Evolutionary conservation across 345 rosid genomes (phyloP).

Genomic region (Triadica sebifera): DNA sequence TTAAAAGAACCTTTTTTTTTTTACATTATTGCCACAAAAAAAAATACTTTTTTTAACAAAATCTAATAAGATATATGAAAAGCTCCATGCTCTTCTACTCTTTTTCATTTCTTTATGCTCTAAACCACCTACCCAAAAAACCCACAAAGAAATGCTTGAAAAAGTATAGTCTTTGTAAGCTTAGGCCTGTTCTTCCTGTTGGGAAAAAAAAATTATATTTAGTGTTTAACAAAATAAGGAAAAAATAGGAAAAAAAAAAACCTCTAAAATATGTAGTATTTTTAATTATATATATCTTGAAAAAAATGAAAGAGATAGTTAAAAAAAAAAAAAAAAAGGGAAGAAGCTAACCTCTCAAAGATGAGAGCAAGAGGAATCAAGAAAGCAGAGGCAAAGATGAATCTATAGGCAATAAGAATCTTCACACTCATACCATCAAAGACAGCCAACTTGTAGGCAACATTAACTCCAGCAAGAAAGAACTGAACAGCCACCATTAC

Average conservation of each 20-base stretch:
- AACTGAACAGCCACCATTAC: conserved; percentile 18
- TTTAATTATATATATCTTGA: neutral
- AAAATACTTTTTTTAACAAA: too few species aligned
- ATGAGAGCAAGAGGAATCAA: conserved; percentile 19
- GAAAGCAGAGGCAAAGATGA: conserved; percentile 15
- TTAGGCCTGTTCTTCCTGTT: conserved; percentile 17
- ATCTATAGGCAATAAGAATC: conserved; percentile 16
- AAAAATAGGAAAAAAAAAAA: neutral
- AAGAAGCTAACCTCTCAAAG: conserved; percentile 9
- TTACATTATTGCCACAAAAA: too few species aligned
- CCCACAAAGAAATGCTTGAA: too few species aligned
- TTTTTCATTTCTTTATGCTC: too few species aligned
- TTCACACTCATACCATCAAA: conserved; percentile 18
- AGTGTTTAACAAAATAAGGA: neutral
- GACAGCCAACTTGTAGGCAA: conserved; percentile 13
- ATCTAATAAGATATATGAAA: too few species aligned
- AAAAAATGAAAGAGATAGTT: neutral
- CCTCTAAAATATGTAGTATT: neutral
- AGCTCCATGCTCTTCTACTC: too few species aligned
- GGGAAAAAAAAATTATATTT: neutral
- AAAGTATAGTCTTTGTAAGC: conserved; percentile 9
- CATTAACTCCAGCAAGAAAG: conserved; percentile 8
- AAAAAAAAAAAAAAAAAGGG: neutral
- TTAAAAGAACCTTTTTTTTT: too few species aligned
- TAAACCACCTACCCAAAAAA: too few species aligned